Evolutionary conservation across 208 protist genomes (phyloP).

Genomic region (Plasmodiophora brassicae): DNA sequence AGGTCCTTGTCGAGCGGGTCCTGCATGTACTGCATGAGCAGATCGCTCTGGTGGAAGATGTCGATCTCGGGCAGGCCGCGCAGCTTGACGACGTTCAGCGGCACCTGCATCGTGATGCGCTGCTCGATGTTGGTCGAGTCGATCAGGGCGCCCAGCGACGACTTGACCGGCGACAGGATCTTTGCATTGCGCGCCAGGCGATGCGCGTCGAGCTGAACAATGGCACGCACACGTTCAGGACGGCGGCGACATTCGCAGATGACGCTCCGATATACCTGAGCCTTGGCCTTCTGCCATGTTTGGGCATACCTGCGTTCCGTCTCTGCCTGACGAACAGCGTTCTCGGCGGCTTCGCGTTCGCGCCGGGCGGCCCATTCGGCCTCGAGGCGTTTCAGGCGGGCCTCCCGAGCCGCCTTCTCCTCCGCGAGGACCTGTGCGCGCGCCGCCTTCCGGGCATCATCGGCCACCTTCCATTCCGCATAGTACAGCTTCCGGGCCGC

Average conservation of each 20-base stretch:
- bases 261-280: neutral
- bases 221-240: neutral
- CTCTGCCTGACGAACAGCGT: neutral
- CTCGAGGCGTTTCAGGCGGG: neutral
- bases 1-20: neutral
- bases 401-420: neutral
- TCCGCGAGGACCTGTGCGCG: neutral
- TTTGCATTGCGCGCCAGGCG: neutral
- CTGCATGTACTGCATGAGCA: neutral
- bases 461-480: neutral
- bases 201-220: neutral
- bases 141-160: neutral
- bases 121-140: neutral
- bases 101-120: neutral
- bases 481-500: neutral
- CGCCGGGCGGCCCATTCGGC: neutral
- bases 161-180: neutral
- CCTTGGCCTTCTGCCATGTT: neutral
- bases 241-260: neutral
- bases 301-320: neutral
- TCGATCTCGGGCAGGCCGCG: conserved; percentile 2
- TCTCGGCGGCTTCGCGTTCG: neutral
- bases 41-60: neutral
- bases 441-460: neutral
- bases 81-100: neutral